These are phyloP conservation scores for Plasmopara viticola DNA, from an alignment of 352 stramenopile species.

Conservation along the genomic window DNA sequence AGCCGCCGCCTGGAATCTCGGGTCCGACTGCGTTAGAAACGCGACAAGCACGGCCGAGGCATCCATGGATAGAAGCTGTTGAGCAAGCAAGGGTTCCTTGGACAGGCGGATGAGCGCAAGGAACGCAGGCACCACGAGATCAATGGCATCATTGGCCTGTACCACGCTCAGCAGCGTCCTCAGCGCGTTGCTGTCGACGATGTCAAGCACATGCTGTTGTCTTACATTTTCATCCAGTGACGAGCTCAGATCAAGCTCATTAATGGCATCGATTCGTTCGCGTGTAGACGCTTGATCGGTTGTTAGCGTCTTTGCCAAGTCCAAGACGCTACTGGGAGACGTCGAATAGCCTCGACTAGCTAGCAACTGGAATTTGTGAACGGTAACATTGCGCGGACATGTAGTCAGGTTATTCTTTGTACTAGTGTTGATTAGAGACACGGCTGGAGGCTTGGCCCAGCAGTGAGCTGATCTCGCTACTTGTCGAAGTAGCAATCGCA, in stretches of 20 bases:
- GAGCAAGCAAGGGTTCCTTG: slow-evolving; percentile 36
- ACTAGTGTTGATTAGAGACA: not conserved
- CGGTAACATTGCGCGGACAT: not conserved
- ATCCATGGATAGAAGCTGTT: slow-evolving; percentile 56
- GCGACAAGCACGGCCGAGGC: slow-evolving; percentile 29
- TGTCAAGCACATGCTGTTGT: slow-evolving; percentile 38
- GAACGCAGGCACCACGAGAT: slow-evolving; percentile 57
- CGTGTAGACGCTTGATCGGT: slow-evolving; percentile 28
- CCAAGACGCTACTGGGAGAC: slow-evolving; percentile 14
- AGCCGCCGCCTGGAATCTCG: slow-evolving; percentile 52
- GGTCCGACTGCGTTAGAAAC: slow-evolving; percentile 43
- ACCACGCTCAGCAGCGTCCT: slow-evolving; percentile 40
- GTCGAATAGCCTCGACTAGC: slow-evolving; percentile 13
- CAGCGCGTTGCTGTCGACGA: slow-evolving; percentile 53
- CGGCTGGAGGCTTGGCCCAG: slow-evolving; percentile 1
- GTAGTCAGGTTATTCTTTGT: not conserved
- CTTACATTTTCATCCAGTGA: slow-evolving; percentile 21
- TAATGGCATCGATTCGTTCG: slow-evolving; percentile 32
- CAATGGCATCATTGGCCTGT: slow-evolving; percentile 39
- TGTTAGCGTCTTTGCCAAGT: slow-evolving; percentile 28
- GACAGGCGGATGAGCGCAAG: slow-evolving; percentile 60
- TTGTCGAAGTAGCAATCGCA: slow-evolving; percentile 10
- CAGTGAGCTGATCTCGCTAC: slow-evolving; percentile 14
- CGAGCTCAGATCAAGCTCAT: slow-evolving; percentile 22
- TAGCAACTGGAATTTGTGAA: slow-evolving; percentile 5